Conservation (phyloP, 305 asterid genomes). For the Fraxinus velutina region DNA sequence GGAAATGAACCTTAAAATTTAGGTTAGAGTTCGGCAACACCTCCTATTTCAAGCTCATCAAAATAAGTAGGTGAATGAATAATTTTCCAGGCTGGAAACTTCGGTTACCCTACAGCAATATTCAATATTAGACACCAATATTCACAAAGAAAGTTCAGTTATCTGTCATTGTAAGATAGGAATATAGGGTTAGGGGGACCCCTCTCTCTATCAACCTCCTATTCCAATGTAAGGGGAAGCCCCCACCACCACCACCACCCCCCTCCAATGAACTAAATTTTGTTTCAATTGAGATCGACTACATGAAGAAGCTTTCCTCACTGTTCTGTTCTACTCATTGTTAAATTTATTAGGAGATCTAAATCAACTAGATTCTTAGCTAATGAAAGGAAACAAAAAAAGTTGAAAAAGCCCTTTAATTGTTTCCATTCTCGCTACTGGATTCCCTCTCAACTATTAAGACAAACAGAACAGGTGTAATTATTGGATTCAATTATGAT, state of each 20-base stretch:
- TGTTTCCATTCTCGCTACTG: background rate
- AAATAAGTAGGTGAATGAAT: background rate
- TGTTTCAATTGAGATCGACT: background rate
- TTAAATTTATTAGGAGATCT: background rate
- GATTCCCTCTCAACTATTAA: background rate
- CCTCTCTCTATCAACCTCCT: constrained; percentile 6
- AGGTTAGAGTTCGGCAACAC: constrained; percentile 20
- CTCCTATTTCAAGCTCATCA: constrained; percentile 7
- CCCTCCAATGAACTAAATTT: background rate
- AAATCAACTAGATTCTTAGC: background rate
- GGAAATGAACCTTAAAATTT: background rate
- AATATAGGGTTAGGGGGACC: constrained; percentile 17
- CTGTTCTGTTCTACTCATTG: background rate
- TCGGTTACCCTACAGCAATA: background rate
- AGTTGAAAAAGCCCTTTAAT: background rate
- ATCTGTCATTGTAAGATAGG: constrained; percentile 25
- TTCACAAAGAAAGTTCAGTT: constrained; percentile 27
- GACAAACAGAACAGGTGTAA: background rate
- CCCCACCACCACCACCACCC: background rate
- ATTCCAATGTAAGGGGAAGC: background rate
- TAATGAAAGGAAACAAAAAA: background rate
- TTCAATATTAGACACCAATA: constrained; percentile 15
- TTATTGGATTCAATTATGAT: constrained; percentile 28
- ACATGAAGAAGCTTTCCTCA: background rate
- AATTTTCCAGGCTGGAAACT: constrained; percentile 32